phyloP scores from a whole-genome alignment of 495 filamentous ascomycete genomes.

The Pyrenula massariospora region DNA sequence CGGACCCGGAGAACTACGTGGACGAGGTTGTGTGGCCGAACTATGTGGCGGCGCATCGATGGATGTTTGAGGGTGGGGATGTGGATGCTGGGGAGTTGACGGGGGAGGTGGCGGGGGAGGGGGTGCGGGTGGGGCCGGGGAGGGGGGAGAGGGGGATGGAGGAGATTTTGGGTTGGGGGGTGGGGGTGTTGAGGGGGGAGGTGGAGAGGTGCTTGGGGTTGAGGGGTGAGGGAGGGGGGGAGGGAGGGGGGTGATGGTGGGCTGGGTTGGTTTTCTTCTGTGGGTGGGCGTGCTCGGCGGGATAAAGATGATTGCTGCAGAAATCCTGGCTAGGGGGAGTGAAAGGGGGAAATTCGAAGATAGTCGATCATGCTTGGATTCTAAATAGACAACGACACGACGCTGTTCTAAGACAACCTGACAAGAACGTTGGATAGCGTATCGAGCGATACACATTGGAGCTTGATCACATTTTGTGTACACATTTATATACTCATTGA shows the following conservation, averaged over 20 bases:
- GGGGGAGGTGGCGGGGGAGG: background rate
- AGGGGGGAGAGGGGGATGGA: slow-evolving; percentile 3
- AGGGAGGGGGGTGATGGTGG: background rate
- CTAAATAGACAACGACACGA: no score
- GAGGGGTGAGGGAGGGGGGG: background rate
- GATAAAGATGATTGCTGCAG: no score
- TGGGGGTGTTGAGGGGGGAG: slow-evolving; percentile 4
- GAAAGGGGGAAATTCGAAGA: no score
- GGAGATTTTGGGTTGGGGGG: background rate
- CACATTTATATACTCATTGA: no score
- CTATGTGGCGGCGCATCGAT: slow-evolving; percentile 67
- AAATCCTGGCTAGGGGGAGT: no score
- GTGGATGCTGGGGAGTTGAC: slow-evolving; percentile 30
- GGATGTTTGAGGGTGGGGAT: slow-evolving; percentile 57
- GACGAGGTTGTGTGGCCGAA: slow-evolving; percentile 93
- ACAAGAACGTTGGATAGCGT: no score
- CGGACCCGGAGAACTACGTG: slow-evolving; percentile 86
- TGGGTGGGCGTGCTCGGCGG: no score
- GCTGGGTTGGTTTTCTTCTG: background rate
- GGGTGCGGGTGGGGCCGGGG: slow-evolving; percentile 1
- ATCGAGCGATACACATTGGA: no score
- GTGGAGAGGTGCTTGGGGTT: slow-evolving; percentile 4
- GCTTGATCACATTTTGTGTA: no score
- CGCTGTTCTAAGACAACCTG: no score
- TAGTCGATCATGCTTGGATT: no score